phyloP scores from a whole-genome alignment of 352 stramenopile genomes.

The Pythium oligandrum region DNA sequence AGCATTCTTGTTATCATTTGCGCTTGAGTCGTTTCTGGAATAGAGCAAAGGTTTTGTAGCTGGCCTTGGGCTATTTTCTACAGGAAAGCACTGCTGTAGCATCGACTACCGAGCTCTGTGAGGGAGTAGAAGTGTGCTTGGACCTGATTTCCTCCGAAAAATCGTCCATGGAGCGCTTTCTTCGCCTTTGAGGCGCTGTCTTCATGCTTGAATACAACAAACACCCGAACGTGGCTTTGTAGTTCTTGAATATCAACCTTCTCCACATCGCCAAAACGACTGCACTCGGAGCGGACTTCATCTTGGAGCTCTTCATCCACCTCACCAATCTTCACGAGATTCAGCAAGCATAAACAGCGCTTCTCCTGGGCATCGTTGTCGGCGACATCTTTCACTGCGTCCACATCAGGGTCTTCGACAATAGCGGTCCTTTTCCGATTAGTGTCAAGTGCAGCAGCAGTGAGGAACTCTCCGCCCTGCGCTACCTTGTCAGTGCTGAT shows the following conservation, averaged over 20 bases:
- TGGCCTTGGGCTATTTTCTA: constrained; percentile 5
- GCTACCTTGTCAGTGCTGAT: constrained; percentile 66
- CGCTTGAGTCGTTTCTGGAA: too few species aligned
- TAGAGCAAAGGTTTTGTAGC: background rate
- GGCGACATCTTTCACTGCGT: constrained; percentile 43
- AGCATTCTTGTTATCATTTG: too few species aligned
- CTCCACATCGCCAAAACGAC: constrained; percentile 50
- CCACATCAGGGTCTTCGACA: constrained; percentile 56
- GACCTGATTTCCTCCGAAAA: constrained; percentile 75
- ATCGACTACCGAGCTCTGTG: constrained; percentile 32
- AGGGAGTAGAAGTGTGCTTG: constrained; percentile 58
- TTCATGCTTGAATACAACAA: constrained; percentile 62
- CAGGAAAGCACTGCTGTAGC: constrained; percentile 52
- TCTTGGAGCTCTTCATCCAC: constrained; percentile 67
- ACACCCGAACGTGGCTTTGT: constrained; percentile 67
- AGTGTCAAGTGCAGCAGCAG: constrained; percentile 1
- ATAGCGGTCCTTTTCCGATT: constrained; percentile 18
- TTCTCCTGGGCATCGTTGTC: constrained; percentile 24
- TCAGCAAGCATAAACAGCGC: constrained; percentile 67
- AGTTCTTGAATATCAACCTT: constrained; percentile 60
- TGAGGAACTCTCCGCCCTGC: constrained; percentile 17
- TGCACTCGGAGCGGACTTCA: constrained; percentile 66
- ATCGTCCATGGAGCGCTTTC: constrained; percentile 59
- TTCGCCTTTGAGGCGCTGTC: constrained; percentile 44
- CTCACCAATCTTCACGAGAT: constrained; percentile 63